A percentile compares a stretch with the other conserved stretches of the same genome.
These are phyloP conservation scores for Schizonepeta tenuifolia DNA, from an alignment of 257 asterid genomes.

Conservation along the genomic window DNA sequence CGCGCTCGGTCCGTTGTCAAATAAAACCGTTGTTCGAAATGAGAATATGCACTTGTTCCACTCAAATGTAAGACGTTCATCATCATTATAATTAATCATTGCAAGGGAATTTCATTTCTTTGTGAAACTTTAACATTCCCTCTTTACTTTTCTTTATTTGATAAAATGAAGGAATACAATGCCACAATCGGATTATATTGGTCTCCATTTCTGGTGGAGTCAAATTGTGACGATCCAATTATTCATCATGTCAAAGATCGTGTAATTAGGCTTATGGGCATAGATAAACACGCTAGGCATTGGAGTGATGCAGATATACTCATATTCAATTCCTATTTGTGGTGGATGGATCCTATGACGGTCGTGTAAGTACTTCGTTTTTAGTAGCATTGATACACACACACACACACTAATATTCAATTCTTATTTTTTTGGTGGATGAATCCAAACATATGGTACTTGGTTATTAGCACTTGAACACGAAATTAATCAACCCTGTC, in stretches of 20 bases:
- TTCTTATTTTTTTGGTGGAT: slow-evolving; percentile 75
- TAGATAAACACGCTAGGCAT: slow-evolving; percentile 73
- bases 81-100: neutral
- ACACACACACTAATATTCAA: slow-evolving; percentile 74
- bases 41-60: slow-evolving; percentile 43
- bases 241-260: slow-evolving; percentile 51
- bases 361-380: slow-evolving; percentile 52
- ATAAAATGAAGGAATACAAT: slow-evolving; percentile 63
- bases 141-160: neutral
- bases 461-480: neutral
- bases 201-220: slow-evolving; percentile 87
- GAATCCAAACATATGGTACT: slow-evolving; percentile 55
- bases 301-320: slow-evolving; percentile 87
- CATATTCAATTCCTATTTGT: slow-evolving; percentile 66
- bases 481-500: neutral
- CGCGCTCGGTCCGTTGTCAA: slow-evolving; percentile 41
- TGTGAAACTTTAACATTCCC: neutral
- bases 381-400: too few relatives aligned
- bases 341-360: slow-evolving; percentile 76
- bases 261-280: slow-evolving; percentile 48
- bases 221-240: slow-evolving; percentile 68
- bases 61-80: slow-evolving; percentile 40
- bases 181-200: slow-evolving; percentile 80
- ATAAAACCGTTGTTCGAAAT: slow-evolving; percentile 5
- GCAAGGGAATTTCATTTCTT: neutral